Evolutionary conservation across 768 basidiomycete species (phyloP).

Genomic region (Hemileccinum rubropunctum): DNA sequence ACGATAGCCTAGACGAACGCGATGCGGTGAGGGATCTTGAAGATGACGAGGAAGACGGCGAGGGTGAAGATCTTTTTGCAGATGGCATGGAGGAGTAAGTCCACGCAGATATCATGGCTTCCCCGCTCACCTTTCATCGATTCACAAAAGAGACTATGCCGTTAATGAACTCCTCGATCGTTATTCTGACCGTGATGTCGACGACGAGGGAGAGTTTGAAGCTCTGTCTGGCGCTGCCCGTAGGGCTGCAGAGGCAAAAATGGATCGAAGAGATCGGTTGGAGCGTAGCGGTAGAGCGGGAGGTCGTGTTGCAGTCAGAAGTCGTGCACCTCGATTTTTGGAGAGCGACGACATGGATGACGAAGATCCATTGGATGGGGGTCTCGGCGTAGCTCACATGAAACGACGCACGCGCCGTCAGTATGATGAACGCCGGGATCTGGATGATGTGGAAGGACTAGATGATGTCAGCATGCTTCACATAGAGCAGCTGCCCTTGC

Average conservation of each 20-base stretch:
- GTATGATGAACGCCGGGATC: constrained; percentile 89
- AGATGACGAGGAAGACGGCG: constrained; percentile 75
- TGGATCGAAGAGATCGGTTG: constrained; percentile 83
- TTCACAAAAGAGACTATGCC: constrained; percentile 70
- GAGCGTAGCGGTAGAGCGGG: constrained; percentile 67
- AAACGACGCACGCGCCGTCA: constrained; percentile 81
- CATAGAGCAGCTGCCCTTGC: neutral
- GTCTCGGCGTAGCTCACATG: constrained; percentile 65
- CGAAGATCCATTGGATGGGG: constrained; percentile 68
- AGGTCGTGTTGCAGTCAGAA: constrained; percentile 71
- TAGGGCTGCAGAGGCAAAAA: constrained; percentile 79
- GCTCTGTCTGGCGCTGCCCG: constrained; percentile 68
- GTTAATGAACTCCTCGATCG: constrained; percentile 77
- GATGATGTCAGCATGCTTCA: constrained; percentile 64
- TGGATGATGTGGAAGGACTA: constrained; percentile 87
- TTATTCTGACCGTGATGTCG: constrained; percentile 84
- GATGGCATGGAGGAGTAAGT: constrained; percentile 73
- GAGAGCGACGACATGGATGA: constrained; percentile 80
- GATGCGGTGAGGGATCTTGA: constrained; percentile 63
- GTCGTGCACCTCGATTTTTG: constrained; percentile 84
- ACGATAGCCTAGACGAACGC: constrained; percentile 72
- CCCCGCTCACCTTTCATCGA: constrained; percentile 9
- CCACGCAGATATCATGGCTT: constrained; percentile 1
- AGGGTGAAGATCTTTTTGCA: constrained; percentile 90
- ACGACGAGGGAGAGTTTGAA: constrained; percentile 74